These are phyloP conservation scores for Vishniacozyma victoriae DNA, from an alignment of 768 basidiomycete species.

Conservation along the genomic window DNA sequence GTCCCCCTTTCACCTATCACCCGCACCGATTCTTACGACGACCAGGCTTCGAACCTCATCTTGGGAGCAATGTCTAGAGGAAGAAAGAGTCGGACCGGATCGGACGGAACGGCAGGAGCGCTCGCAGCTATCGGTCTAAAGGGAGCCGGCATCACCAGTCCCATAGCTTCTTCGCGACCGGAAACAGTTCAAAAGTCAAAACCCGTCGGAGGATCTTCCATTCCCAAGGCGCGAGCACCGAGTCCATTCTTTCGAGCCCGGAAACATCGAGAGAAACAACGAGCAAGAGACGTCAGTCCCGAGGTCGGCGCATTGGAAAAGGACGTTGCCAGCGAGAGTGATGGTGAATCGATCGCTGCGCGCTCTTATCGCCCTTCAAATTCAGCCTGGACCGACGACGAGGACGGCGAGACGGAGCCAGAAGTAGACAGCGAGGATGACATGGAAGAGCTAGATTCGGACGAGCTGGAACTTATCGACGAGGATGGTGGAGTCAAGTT, in stretches of 20 bases:
- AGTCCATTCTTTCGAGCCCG: constrained; percentile 71
- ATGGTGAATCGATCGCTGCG: constrained; percentile 50
- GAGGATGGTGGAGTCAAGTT: constrained; percentile 53
- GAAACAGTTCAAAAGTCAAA: constrained; percentile 22
- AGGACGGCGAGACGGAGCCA: constrained; percentile 10
- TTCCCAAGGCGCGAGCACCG: constrained; percentile 49
- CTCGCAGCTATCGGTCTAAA: constrained; percentile 46
- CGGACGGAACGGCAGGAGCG: constrained; percentile 50
- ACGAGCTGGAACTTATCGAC: constrained; percentile 30
- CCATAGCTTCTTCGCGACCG: too few relatives aligned
- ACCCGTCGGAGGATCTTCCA: constrained; percentile 25
- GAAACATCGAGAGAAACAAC: constrained; percentile 54
- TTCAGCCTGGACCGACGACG: constrained; percentile 39
- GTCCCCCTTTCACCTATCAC: constrained; percentile 1
- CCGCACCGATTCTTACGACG: constrained; percentile 42
- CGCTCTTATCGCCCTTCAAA: constrained; percentile 62
- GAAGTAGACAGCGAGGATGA: constrained; percentile 43
- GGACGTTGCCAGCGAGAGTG: constrained; percentile 51
- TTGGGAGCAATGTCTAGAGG: constrained; percentile 55
- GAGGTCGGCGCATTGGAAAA: constrained; percentile 52
- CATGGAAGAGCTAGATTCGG: constrained; percentile 50
- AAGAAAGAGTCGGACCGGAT: constrained; percentile 46
- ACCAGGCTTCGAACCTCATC: constrained; percentile 52
- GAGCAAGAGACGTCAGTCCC: constrained; percentile 55
- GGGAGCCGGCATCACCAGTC: too few relatives aligned